Percentiles rank a stretch among this genome's conserved stretches.
Evolutionary conservation across 805 yeast genomes (phyloP).

Genomic region (Candida tammaniensis): DNA sequence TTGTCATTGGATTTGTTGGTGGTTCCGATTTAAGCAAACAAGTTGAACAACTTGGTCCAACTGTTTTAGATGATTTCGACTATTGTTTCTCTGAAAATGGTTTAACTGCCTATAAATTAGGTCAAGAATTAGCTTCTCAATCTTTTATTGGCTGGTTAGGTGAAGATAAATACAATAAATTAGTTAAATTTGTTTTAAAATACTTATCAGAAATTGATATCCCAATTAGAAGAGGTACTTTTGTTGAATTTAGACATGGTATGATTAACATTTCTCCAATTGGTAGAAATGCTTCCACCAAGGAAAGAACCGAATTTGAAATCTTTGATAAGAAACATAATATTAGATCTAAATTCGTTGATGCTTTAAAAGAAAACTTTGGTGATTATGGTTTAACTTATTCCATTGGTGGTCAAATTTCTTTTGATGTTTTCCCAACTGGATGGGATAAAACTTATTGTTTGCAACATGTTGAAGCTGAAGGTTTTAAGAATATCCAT

Average conservation of each 20-base stretch:
- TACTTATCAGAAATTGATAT: conserved; percentile 84
- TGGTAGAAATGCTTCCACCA: conserved; percentile 96
- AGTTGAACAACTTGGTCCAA: conserved; percentile 89
- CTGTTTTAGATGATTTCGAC: conserved; percentile 78
- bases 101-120: conserved; percentile 92
- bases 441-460: conserved; percentile 99
- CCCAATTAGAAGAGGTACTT: conserved; percentile 98
- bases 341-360: conserved; percentile 81
- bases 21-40: conserved; percentile 95
- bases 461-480: conserved; percentile 84
- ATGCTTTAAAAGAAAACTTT: conserved; percentile 79
- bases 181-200: conserved; percentile 79
- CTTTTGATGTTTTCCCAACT: conserved; percentile 99
- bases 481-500: conserved; percentile 84
- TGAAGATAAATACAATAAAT: conserved; percentile 86
- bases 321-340: conserved; percentile 75
- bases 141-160: conserved; percentile 96
- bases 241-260: conserved; percentile 98
- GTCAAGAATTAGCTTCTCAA: conserved; percentile 86
- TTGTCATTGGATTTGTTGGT: conserved; percentile 95
- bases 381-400: conserved; percentile 83
- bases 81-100: conserved; percentile 98
- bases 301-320: conserved; percentile 92
- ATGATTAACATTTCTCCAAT: conserved; percentile 98
- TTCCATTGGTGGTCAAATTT: conserved; percentile 99